Evolutionary conservation across 805 yeast genomes (phyloP), one percentile per base, ranked within the genome.

Genomic region (Lipomyces japonicus): DNA sequence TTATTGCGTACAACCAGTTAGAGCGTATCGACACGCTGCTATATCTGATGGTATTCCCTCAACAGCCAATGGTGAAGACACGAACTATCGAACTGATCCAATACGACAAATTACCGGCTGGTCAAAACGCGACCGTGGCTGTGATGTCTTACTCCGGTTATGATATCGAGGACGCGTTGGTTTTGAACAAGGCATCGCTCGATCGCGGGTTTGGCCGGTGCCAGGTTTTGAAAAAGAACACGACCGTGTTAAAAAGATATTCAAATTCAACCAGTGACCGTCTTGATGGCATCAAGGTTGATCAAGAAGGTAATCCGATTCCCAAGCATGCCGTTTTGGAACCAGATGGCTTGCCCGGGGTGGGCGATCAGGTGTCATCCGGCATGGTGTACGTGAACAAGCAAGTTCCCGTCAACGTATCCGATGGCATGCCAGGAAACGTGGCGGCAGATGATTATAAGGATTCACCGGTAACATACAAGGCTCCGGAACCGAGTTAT

Each of bases 121-220:
- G 98, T 5, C 98, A 93, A 70, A 93, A 93, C 68, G 98, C 98
- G 7, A 86, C 95, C 0, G 98, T 93, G 50, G 98, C 98, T 1
- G 98, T 93, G 34, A 93, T 93, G 98, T 88, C 96, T 5, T 93
- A 93, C 65, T 91, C 97, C 0, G 98, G 98, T 57, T 93, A 93
- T 67, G 98, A 93, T 86, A 93, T 93, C 67, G 97, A 93, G 72
- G 98, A 93, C 81, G 98, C 98, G 4, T 76, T 93, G 65, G 97
- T 93, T 19, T 72, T 93, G 61, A 93, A 93, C 70, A 93, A 91
- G 68, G 75, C 97, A 0, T 87, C 96, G 0, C 76, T 93, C 48
- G 98, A 93, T 65, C 79, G 98, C 65, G 98, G 98, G 1, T 93
- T 88, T 67, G 98, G 98, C 37, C 82, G 98, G 61, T 93, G 98